Percentiles rank a stretch among this genome's conserved stretches.
phyloP scores from a whole-genome alignment of 2,329 filamentous ascomycete genomes.

The Myriosclerotinia curreyana region DNA sequence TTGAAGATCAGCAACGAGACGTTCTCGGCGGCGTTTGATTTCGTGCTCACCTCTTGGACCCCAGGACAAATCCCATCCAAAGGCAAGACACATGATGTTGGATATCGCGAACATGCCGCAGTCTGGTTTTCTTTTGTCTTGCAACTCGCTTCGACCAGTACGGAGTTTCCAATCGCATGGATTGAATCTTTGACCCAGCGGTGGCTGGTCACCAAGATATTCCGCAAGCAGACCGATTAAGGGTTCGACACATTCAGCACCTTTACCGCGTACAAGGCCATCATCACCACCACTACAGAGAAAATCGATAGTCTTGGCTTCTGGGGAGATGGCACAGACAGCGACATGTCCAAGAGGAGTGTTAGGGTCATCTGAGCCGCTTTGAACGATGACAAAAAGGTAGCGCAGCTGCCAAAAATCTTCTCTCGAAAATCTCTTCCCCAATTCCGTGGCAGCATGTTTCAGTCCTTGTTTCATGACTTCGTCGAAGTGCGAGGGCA shows the following conservation, averaged over 20 bases:
- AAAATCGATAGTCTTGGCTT: constrained; percentile 19
- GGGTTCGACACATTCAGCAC: neutral
- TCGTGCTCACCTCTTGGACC: neutral
- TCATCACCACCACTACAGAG: constrained; percentile 10
- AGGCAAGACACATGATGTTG: constrained; percentile 16
- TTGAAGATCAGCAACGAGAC: neutral
- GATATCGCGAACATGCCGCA: constrained; percentile 8
- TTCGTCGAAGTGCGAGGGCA: neutral
- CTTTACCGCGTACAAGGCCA: neutral
- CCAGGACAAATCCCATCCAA: constrained; percentile 8
- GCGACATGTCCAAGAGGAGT: neutral
- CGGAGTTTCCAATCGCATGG: constrained; percentile 13
- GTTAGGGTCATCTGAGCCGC: neutral
- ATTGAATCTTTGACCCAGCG: constrained; percentile 12
- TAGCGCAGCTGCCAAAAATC: constrained; percentile 16
- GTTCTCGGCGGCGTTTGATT: neutral
- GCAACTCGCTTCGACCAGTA: constrained; percentile 2
- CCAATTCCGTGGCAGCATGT: neutral
- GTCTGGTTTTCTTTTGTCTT: neutral
- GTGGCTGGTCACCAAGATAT: constrained; percentile 10
- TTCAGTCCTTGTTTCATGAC: neutral
- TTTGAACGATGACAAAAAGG: constrained; percentile 4
- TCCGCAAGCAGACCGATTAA: neutral
- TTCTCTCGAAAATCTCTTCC: neutral
- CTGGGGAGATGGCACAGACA: constrained; percentile 14